phyloP scores from a whole-genome alignment of 768 basidiomycete genomes.

The Zangia roseola region DNA sequence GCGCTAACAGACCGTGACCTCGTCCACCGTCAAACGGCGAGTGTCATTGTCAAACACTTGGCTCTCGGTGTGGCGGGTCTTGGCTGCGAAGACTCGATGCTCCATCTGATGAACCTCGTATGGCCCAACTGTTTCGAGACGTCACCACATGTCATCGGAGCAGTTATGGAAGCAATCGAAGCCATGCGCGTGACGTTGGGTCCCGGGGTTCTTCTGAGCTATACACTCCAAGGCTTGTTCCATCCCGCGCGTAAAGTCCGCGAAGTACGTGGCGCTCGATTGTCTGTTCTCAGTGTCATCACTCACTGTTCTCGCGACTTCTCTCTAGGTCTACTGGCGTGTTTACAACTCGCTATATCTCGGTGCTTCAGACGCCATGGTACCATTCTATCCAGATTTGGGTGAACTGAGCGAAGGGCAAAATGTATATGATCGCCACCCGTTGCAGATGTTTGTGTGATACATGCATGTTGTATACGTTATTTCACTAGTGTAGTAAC shows the following conservation, averaged over 20 bases:
- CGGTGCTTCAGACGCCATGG: constrained; percentile 86
- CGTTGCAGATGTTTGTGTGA: constrained; percentile 81
- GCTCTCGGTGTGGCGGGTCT: constrained; percentile 96
- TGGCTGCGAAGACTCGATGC: constrained; percentile 97
- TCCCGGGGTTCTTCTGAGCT: constrained; percentile 88
- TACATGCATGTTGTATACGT: constrained; percentile 1
- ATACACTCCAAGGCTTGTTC: constrained; percentile 93
- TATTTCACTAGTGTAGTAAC: too few relatives aligned
- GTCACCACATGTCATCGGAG: constrained; percentile 95
- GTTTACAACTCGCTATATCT: constrained; percentile 94
- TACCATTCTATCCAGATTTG: constrained; percentile 93
- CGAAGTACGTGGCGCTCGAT: constrained; percentile 57
- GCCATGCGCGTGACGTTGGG: constrained; percentile 96
- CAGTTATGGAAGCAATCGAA: constrained; percentile 97
- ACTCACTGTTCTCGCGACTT: constrained; percentile 6
- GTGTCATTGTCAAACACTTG: constrained; percentile 97
- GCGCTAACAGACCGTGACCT: constrained; percentile 97
- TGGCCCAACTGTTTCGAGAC: constrained; percentile 99
- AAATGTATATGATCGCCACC: constrained; percentile 84
- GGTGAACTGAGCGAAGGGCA: constrained; percentile 88
- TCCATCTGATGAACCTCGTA: constrained; percentile 96
- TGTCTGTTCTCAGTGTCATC: background rate
- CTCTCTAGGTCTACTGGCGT: constrained; percentile 76
- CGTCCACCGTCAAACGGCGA: constrained; percentile 97
- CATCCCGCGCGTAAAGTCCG: constrained; percentile 97